Base-by-base conservation (phyloP, 176 grass and related monocot genomes). In the Oryza punctata region DNA sequence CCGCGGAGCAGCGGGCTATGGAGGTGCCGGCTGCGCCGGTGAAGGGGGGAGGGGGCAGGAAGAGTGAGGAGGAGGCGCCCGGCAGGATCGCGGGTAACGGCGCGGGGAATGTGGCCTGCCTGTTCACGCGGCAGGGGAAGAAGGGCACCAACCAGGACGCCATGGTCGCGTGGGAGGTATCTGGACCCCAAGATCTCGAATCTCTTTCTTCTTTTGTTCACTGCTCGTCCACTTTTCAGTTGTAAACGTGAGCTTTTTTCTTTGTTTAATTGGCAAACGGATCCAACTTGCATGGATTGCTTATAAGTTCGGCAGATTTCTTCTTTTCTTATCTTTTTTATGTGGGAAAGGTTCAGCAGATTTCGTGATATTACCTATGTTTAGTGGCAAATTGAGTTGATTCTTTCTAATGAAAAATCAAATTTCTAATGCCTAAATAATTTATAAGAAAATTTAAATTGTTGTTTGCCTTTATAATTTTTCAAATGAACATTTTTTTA, bases 91-190 rank as follows among this genome's bases (percentile, higher is more conserved):
- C 82, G 8, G 73, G 77, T 70, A 91, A 30, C 38, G 91, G 94
- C 8, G 79, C 68, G 30, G 91, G 88, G 54, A 76, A 82, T 73
- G 81, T 78, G n/a, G 88, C 83, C 2, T 91, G 83, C 68, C 69
- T 96, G 44, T 90, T 89, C 67, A 91, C 94, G 12, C 90, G 91
- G 68, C 91, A 96, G 63, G 94, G 94, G 30, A 91, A 66, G 81
- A 96, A 96, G 64, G 94, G 93, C 24, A 87, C 85, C 30, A 96
- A 96, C 80, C 88, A 96, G 61, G 93, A 96, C 6, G 90, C 93
- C 77, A 96, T 96, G 94, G 83, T 96, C 30, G 80, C 87, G 12
- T 96, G 91, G 91, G 94, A 96, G 91, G 94, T 96, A 85, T 65
- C 32, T 72, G 33, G 25, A 43, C 47, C 41, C 45, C 59, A 15